Evolutionary conservation across 2,329 filamentous ascomycete genomes (phyloP).

Genomic region (Colletotrichum chlorophyti): DNA sequence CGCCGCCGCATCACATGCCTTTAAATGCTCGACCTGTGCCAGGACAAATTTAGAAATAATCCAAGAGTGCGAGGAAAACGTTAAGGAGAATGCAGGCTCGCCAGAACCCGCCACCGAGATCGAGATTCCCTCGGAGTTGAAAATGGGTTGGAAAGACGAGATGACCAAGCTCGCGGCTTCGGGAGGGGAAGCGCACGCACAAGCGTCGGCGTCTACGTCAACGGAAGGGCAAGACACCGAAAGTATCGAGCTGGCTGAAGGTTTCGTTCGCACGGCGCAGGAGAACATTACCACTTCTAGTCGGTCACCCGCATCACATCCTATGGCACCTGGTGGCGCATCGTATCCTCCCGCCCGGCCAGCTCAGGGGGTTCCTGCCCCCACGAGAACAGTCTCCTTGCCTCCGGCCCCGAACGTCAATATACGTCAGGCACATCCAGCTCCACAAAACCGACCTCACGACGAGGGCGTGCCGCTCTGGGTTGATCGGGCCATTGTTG

Average conservation of each 20-base stretch:
- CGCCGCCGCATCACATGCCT: slow-evolving; percentile 70
- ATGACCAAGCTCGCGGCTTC: slow-evolving; percentile 51
- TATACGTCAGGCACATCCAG: slow-evolving; percentile 7
- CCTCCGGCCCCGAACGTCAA: slow-evolving; percentile 28
- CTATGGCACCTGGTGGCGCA: not conserved
- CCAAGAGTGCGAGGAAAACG: slow-evolving; percentile 69
- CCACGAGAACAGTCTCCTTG: slow-evolving; percentile 37
- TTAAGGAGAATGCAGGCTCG: slow-evolving; percentile 43
- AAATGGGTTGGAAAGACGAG: slow-evolving; percentile 77
- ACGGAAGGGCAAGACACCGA: slow-evolving; percentile 44
- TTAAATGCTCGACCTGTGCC: slow-evolving; percentile 74
- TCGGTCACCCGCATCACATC: not conserved
- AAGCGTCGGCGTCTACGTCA: not conserved
- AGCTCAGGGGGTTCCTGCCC: slow-evolving; percentile 34
- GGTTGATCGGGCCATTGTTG: slow-evolving; percentile 83
- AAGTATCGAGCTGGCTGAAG: slow-evolving; percentile 60
- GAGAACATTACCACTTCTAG: not conserved
- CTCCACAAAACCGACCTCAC: slow-evolving; percentile 5
- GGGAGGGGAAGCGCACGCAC: not conserved
- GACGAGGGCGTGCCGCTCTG: slow-evolving; percentile 69
- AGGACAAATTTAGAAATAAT: slow-evolving; percentile 78
- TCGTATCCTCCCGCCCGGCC: slow-evolving; percentile 28
- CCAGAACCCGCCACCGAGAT: slow-evolving; percentile 47
- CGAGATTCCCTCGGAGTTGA: slow-evolving; percentile 61
- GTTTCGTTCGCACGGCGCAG: slow-evolving; percentile 60